phyloP scores from a whole-genome alignment of 129 eudicot species.

The Flaveria linearis region DNA sequence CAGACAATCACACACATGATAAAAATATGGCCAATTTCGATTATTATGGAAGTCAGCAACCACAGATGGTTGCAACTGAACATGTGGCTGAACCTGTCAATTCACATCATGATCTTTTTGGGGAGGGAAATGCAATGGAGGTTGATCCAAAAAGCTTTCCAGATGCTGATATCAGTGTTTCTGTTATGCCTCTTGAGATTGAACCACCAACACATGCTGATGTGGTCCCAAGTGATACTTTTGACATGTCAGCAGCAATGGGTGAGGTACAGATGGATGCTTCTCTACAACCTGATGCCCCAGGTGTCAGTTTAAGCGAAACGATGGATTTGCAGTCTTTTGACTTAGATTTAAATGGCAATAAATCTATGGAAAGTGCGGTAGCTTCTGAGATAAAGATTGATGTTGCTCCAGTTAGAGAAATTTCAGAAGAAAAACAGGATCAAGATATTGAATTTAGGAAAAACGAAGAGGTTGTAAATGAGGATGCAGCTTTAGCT shows the following conservation, averaged over 20 bases:
- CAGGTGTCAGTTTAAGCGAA: conserved; percentile 33
- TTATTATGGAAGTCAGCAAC: conserved; percentile 27
- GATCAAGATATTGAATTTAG: conserved; percentile 35
- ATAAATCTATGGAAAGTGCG: conserved; percentile 24
- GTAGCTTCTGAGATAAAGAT: conserved; percentile 33
- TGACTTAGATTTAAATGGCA: conserved; percentile 28
- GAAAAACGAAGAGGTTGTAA: conserved; percentile 26
- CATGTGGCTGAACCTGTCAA: conserved; percentile 32
- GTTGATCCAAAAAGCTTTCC: conserved; percentile 35
- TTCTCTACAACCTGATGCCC: conserved; percentile 27
- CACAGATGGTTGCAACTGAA: conserved; percentile 27
- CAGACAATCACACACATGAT: conserved; percentile 33
- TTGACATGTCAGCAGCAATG: conserved; percentile 40
- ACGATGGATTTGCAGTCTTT: conserved; percentile 17
- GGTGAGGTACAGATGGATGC: conserved; percentile 37
- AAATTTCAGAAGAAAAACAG: conserved; percentile 24
- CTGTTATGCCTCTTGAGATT: conserved; percentile 26
- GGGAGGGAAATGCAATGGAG: conserved; percentile 40
- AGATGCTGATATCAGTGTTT: conserved; percentile 36
- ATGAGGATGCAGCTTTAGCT: conserved; percentile 30
- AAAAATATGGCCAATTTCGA: conserved; percentile 26
- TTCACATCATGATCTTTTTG: conserved; percentile 33
- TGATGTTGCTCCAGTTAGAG: conserved; percentile 33
- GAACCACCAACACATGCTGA: conserved; percentile 28
- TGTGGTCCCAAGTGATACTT: conserved; percentile 29